phyloP scores from a whole-genome alignment of 495 filamentous ascomycete species.

The Friedmanniomyces endolithicus region DNA sequence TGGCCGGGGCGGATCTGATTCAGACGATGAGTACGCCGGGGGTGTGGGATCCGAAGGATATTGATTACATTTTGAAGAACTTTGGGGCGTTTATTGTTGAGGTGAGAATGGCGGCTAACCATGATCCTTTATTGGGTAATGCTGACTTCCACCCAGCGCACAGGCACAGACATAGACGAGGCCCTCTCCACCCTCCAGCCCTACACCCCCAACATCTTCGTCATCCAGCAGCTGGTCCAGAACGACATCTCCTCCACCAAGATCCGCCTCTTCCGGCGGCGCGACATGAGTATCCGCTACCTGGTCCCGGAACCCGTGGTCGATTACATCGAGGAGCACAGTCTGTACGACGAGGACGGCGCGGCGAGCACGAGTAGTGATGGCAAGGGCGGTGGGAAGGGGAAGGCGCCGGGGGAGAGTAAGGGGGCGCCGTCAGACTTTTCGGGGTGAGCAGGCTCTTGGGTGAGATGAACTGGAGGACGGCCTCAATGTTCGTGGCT shows the following conservation, averaged over 20 bases:
- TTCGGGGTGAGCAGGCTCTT: background rate
- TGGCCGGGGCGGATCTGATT: constrained; percentile 48
- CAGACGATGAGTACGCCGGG: constrained; percentile 69
- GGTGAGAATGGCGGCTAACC: constrained; percentile 9
- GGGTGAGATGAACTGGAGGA: too few species aligned
- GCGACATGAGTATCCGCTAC: constrained; percentile 66
- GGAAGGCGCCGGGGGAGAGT: background rate
- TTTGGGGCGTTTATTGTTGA: constrained; percentile 76
- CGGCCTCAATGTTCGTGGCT: too few species aligned
- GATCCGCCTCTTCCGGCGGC: constrained; percentile 68
- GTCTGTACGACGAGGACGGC: constrained; percentile 58
- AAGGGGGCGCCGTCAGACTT: constrained; percentile 1
- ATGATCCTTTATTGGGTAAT: background rate
- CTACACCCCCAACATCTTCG: constrained; percentile 67
- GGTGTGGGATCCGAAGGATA: constrained; percentile 71
- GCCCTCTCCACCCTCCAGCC: constrained; percentile 36
- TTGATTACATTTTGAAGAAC: constrained; percentile 74
- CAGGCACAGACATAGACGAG: constrained; percentile 79
- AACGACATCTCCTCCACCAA: constrained; percentile 87
- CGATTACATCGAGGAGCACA: constrained; percentile 64
- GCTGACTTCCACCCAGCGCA: constrained; percentile 44
- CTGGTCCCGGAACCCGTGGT: constrained; percentile 55
- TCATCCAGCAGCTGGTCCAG: constrained; percentile 78
- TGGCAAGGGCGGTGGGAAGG: constrained; percentile 16
- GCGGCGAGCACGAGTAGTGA: constrained; percentile 24